phyloP scores from a whole-genome alignment of 73 alveolate species.

The Paraurostyla sp. region DNA sequence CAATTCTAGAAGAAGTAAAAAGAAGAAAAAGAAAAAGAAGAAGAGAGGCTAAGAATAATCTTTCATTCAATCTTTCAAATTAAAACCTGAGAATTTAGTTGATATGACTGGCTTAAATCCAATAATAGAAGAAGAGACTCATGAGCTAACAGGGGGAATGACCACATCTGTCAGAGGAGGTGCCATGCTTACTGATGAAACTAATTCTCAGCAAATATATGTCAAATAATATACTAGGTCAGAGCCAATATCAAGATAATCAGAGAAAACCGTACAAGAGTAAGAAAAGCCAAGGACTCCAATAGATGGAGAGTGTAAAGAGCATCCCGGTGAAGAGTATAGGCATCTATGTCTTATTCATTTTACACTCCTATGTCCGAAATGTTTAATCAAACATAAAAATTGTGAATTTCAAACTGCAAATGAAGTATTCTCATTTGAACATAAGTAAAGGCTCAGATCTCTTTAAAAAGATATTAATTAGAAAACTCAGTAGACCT shows the following conservation, averaged over 20 bases:
- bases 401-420: slow-evolving; percentile 20
- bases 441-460: slow-evolving; percentile 9
- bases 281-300: neutral
- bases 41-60: neutral
- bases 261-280: too few relatives aligned
- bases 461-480: neutral
- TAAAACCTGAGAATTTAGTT: neutral
- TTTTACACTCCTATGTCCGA: slow-evolving; percentile 8
- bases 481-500: neutral
- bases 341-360: slow-evolving; percentile 45
- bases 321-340: slow-evolving; percentile 30
- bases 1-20: slow-evolving; percentile 18
- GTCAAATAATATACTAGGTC: too few relatives aligned
- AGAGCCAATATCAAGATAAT: too few relatives aligned
- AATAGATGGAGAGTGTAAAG: slow-evolving; percentile 12
- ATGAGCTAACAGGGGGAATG: too few relatives aligned
- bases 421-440: slow-evolving; percentile 26
- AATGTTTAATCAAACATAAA: slow-evolving; percentile 39
- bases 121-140: slow-evolving; percentile 21
- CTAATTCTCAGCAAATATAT: too few relatives aligned
- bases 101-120: slow-evolving; percentile 38
- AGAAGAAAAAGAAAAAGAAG: slow-evolving; percentile 35
- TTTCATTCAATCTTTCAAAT: neutral
- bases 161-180: too few relatives aligned
- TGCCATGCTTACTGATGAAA: too few relatives aligned